Evolutionary conservation across 2,329 filamentous ascomycete species (phyloP).

Genomic region (Leptoxyphium fumago): DNA sequence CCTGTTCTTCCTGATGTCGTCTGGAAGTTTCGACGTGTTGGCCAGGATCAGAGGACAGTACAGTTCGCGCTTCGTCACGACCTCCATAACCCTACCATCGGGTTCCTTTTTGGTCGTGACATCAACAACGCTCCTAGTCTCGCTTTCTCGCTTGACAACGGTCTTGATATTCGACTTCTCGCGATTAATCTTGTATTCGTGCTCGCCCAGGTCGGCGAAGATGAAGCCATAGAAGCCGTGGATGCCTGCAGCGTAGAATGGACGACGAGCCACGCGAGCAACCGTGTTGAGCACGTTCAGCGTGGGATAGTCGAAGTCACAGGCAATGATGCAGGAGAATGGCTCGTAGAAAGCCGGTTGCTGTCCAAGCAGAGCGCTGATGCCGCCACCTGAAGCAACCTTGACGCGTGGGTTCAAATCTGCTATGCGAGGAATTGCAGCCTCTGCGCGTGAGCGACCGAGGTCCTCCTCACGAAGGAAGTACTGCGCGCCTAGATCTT

Average conservation of each 20-base stretch:
- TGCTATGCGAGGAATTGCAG: constrained; percentile 61
- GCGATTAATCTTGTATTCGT: constrained; percentile 80
- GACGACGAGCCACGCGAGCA: constrained; percentile 59
- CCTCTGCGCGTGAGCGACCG: constrained; percentile 67
- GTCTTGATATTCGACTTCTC: constrained; percentile 60
- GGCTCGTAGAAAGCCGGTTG: constrained; percentile 57
- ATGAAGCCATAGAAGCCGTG: constrained; percentile 92
- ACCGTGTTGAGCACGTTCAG: constrained; percentile 73
- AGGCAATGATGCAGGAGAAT: constrained; percentile 81
- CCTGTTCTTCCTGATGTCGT: constrained; percentile 53
- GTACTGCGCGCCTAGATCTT: constrained; percentile 56
- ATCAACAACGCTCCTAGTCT: constrained; percentile 60
- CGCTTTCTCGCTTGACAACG: constrained; percentile 44
- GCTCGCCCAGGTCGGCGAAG: constrained; percentile 81
- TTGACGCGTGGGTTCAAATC: constrained; percentile 81
- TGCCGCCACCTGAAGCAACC: constrained; percentile 33
- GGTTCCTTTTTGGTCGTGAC: constrained; percentile 55
- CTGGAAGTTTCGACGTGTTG: constrained; percentile 56
- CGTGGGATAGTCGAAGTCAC: constrained; percentile 63
- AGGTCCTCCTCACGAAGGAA: constrained; percentile 60
- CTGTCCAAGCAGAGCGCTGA: constrained; percentile 54
- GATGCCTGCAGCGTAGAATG: constrained; percentile 78
- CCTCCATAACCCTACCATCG: constrained; percentile 55
- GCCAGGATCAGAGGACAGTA: constrained; percentile 84
- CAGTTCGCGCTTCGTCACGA: constrained; percentile 79